phyloP scores from a whole-genome alignment of 306 rosid species.

The Rosa lucieae region DNA sequence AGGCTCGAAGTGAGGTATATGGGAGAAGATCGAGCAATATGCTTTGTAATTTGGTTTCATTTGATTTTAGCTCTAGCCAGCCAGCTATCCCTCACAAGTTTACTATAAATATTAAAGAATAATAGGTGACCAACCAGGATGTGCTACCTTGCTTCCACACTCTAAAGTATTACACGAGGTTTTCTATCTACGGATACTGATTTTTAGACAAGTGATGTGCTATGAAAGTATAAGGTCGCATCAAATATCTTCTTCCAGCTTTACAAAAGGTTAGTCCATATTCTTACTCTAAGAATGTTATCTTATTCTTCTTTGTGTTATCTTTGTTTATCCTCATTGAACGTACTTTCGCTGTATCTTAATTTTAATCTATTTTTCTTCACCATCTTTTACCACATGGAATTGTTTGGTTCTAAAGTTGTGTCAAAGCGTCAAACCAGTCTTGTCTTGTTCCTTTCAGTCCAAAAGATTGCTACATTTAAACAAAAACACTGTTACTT shows the following conservation, averaged over 20 bases:
- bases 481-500: neutral
- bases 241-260: slow-evolving; percentile 7
- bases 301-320: neutral
- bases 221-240: neutral
- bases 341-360: neutral
- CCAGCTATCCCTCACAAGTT: neutral
- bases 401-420: neutral
- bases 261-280: slow-evolving; percentile 5
- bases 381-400: neutral
- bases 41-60: neutral
- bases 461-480: neutral
- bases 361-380: neutral
- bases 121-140: neutral
- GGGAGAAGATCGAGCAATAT: neutral
- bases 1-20: neutral
- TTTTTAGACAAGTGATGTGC: slow-evolving; percentile 23
- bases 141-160: slow-evolving; percentile 59
- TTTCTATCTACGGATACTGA: slow-evolving; percentile 20
- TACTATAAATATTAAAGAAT: neutral
- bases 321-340: neutral
- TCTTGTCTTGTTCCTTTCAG: neutral
- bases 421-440: neutral
- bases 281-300: slow-evolving; percentile 21
- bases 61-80: neutral
- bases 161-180: slow-evolving; percentile 18